Evolutionary conservation across 768 basidiomycete genomes (phyloP), one percentile per base, ranked within the genome.

Genomic region (Chalciporus sphaerocephalus): DNA sequence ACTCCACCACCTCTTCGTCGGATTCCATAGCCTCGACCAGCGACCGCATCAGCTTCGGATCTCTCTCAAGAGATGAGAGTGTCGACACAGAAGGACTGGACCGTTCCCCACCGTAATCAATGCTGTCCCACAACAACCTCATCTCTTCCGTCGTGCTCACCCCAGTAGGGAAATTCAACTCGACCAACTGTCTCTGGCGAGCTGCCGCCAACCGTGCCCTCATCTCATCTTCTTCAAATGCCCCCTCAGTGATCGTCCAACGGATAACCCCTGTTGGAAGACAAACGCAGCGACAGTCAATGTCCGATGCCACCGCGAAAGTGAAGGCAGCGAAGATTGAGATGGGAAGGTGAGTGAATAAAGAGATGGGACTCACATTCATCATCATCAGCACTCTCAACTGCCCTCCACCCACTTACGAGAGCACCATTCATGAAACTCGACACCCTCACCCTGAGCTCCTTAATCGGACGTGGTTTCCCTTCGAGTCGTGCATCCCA

Each of bases 191-290:
- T 32, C 81, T 71, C 3, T 59, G 64, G 44, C 62, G 65, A 8
- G 69, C 62, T 1, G 15, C 57, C 2, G 54, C 53, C 21, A 78
- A 62, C 25, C 64, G 59, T 8, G 45, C 18, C 1, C 68, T 73
- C 6, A 81, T 70, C 2, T 69, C 63, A 0, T 49, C 56, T 4
- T 60, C 58, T 4, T 58, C 59, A 11, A 62, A 54, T 7, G 49
- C 59, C 6, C 75, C 69, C 16, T 68, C 71, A 0, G 66, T 63
- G 33, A 90, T 66, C 28, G 70, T 68, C 72, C 83, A 92, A 11
- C 76, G 72, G 17, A 82, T 53, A 1, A 70, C 71, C 86, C 87
- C 88, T 90, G 51, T 12, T 18, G 12, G 15, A n/a, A n/a, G n/a
- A 5, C 13, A 15, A 30, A 12, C 4, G 21, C 24, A 16, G 10